Evolutionary conservation across 345 rosid species (phyloP), one percentile per base, ranked within the genome.

Genomic region (Dovyalis caffra): DNA sequence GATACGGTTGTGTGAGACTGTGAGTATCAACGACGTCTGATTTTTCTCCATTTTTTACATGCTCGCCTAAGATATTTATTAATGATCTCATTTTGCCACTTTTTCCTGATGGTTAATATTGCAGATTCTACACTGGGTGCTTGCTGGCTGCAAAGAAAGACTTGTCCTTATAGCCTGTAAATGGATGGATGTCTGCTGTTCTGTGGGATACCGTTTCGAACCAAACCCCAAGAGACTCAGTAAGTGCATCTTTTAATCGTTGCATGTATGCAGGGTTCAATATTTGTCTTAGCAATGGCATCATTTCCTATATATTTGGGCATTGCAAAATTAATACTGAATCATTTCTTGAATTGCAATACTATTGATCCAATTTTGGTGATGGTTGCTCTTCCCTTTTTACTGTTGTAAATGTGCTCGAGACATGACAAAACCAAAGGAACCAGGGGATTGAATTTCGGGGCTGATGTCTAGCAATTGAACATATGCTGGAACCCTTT

Each of bases 81-180:
- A 49, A 8, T 18, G 56, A 49, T 20, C 60, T 8, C 25, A 10
- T 8, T 21, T 21, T n/a, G 60, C 3, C 28, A 8, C 28, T n/a
- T 26, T 53, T n/a, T 53, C 60, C 60, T 53, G 60, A 53, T 53
- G 60, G 60, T n/a, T n/a, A 56, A 56, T n/a, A 56, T n/a, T n/a
- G 60, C 60, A n/a, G 60, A 56, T 23, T 56, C 60, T 6, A 8
- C n/a, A 21, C 25, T 20, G 58, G 58, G 58, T 51, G 23, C 58
- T 0, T 51, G 25, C 25, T 51, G 7, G 25, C 25, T 51, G 58
- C 58, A 51, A 51, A 7, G 25, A 51, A 51, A 25, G 60, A 8
- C 60, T n/a, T 53, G 60, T 53, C 10, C 28, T 14, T 56, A 8
- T 21, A 56, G 60, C 4, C 28, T 56, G 28, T 9, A 23, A 56